Percentiles rank a stretch among this genome's conserved stretches.
Evolutionary conservation across 2,329 filamentous ascomycete genomes (phyloP).

Genomic region (Fusarium penzigii): DNA sequence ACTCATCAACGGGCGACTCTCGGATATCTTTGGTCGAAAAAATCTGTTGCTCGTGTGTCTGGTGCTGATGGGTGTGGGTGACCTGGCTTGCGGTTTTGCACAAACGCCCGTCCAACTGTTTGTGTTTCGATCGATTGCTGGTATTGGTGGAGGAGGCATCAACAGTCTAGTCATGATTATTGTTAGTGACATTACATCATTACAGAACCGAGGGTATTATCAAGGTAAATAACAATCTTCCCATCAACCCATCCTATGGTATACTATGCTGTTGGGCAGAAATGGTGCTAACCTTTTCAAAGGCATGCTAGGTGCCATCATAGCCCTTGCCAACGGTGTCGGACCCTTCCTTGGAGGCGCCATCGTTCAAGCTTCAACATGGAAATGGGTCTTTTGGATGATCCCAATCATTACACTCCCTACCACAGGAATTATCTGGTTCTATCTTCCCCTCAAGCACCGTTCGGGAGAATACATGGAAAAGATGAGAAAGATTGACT

Average conservation of each 20-base stretch:
- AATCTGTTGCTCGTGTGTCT: slow-evolving; percentile 33
- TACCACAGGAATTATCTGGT: too few relatives aligned
- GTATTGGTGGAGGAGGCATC: slow-evolving; percentile 38
- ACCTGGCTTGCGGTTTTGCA: slow-evolving; percentile 36
- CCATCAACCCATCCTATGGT: too few relatives aligned
- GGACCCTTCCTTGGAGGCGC: slow-evolving; percentile 36
- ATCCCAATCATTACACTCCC: too few relatives aligned
- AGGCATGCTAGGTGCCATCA: slow-evolving; percentile 22
- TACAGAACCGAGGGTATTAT: slow-evolving; percentile 38
- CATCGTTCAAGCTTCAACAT: slow-evolving; percentile 29
- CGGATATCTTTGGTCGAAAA: slow-evolving; percentile 40
- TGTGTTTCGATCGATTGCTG: slow-evolving; percentile 36
- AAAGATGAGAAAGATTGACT: too few relatives aligned
- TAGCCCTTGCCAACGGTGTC: slow-evolving; percentile 40
- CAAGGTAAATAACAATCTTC: slow-evolving; percentile 13
- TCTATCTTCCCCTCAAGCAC: too few relatives aligned
- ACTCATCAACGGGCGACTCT: slow-evolving; percentile 37
- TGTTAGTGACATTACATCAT: slow-evolving; percentile 38
- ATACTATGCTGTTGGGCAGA: too few relatives aligned
- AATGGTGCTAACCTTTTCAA: too few relatives aligned
- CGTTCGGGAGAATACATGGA: too few relatives aligned
- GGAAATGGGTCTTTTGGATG: slow-evolving; percentile 34
- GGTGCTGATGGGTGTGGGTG: slow-evolving; percentile 29
- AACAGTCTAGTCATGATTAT: slow-evolving; percentile 39
- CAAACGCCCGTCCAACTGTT: slow-evolving; percentile 35